Evolutionary conservation across 176 grass and related monocot genomes (phyloP).

Genomic region (Coix lacrymajobi): DNA sequence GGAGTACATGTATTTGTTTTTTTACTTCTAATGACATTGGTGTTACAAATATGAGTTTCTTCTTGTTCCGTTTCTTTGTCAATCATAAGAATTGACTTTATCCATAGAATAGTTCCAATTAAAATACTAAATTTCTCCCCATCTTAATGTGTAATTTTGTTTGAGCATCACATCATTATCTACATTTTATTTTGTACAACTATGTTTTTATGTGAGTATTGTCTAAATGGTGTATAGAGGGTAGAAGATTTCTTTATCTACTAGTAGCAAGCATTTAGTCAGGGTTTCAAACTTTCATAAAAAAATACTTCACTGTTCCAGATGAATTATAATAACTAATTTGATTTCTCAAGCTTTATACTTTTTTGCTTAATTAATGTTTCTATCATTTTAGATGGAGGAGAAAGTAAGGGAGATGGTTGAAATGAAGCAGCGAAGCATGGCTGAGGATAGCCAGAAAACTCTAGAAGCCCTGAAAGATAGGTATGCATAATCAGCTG

Average conservation of each 20-base stretch:
- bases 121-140: conserved; percentile 4
- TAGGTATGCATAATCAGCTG: conserved; percentile 50
- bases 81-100: background rate
- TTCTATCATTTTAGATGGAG: conserved; percentile 73
- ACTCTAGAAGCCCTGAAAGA: conserved; percentile 97
- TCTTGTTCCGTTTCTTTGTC: background rate
- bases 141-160: conserved; percentile 6
- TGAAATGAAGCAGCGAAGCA: conserved; percentile 98
- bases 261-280: background rate
- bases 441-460: conserved; percentile 99
- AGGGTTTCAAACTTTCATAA: background rate
- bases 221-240: background rate
- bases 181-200: background rate
- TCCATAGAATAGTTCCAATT: background rate
- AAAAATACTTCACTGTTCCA: background rate
- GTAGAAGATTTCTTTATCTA: background rate
- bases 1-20: background rate
- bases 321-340: background rate
- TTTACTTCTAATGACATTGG: background rate
- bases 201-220: background rate
- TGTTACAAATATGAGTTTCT: background rate
- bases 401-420: conserved; percentile 99
- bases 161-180: conserved; percentile 6
- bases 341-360: background rate
- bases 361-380: background rate